Evolutionary conservation across 805 yeast genomes (phyloP), one percentile per base, ranked within the genome.

Genomic region (Yamadazyma nakazawae): DNA sequence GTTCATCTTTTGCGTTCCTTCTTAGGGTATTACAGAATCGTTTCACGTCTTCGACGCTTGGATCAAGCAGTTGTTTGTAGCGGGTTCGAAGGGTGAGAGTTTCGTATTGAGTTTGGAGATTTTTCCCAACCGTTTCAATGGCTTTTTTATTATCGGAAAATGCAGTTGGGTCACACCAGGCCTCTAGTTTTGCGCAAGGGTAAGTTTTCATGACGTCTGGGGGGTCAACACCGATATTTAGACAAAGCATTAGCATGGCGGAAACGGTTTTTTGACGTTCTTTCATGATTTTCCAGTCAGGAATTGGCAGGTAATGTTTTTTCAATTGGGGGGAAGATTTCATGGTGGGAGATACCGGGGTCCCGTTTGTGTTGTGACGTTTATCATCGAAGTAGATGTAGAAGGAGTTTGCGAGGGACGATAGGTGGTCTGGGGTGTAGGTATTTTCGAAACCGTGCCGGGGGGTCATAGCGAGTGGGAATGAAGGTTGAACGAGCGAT

Each of bases 161-260:
- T 8, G 82, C 74, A 19, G 86, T 69, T 0, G 98, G 97, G 61
- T 94, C 96, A 10, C 91, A 81, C 89, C 97, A 92, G 0, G 97
- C 86, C 70, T 94, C 99, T 35, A 84, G 67, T 54, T 84, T 82
- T 1, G 99, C 97, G 57, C 95, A 87, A 1, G 97, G 97, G 51
- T 87, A 89, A 0, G 97, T 89, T 62, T 90, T 88, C 61, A 88
- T 81, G 24, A 91, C 82, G 65, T 94, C 99, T 0, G 99, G 99
- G 2, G 99, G 99, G 55, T 92, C 98, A 1, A 94, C 97, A 8
- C 98, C 97, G 21, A 92, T 66, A 60, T 94, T 94, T 34, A 94
- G 71, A 64, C 99, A 94, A 41, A 94, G 70, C 42, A 94, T 90
- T 8, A 94, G 71, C 13, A 96, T 97, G 0, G 97, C 99, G 45